Evolutionary conservation across 495 filamentous ascomycete species (phyloP).

Genomic region (Hyaloscypha hepaticicola): DNA sequence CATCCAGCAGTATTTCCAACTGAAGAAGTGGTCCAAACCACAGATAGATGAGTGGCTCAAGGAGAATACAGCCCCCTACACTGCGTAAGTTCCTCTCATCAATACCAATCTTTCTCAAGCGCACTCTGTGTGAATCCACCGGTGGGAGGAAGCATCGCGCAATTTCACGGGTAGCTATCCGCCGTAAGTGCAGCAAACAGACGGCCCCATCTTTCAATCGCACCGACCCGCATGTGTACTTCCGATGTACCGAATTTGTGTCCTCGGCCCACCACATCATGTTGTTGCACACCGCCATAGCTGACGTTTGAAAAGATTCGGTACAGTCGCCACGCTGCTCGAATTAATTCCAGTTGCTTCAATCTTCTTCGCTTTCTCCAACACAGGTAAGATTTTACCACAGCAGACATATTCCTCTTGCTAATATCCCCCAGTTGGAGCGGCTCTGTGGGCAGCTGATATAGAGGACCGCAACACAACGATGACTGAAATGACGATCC

Average conservation of each 20-base stretch:
- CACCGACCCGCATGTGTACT: neutral
- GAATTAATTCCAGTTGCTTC: constrained; percentile 84
- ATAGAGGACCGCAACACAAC: constrained; percentile 63
- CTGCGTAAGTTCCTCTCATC: constrained; percentile 56
- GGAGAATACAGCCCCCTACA: constrained; percentile 64
- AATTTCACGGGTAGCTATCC: neutral
- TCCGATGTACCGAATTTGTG: neutral
- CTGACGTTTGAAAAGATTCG: constrained; percentile 57
- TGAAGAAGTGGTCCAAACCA: constrained; percentile 71
- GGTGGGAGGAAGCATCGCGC: neutral
- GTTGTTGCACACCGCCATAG: neutral
- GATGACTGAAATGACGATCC: constrained; percentile 51
- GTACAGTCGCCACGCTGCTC: constrained; percentile 69
- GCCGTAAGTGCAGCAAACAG: neutral
- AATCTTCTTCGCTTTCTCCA: constrained; percentile 86
- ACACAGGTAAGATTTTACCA: constrained; percentile 54
- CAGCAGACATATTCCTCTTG: neutral
- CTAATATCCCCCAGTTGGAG: constrained; percentile 55
- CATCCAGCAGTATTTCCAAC: constrained; percentile 69
- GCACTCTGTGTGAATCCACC: neutral
- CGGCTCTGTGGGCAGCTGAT: constrained; percentile 92
- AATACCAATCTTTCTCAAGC: neutral
- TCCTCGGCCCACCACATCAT: constrained; percentile 9
- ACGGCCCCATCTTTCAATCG: neutral
- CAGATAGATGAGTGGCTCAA: constrained; percentile 65